Evolutionary conservation across 225 moss, liverwort and hornwort genomes (phyloP), one percentile per base, ranked within the genome.

Genomic region (Bryum argenteum): DNA sequence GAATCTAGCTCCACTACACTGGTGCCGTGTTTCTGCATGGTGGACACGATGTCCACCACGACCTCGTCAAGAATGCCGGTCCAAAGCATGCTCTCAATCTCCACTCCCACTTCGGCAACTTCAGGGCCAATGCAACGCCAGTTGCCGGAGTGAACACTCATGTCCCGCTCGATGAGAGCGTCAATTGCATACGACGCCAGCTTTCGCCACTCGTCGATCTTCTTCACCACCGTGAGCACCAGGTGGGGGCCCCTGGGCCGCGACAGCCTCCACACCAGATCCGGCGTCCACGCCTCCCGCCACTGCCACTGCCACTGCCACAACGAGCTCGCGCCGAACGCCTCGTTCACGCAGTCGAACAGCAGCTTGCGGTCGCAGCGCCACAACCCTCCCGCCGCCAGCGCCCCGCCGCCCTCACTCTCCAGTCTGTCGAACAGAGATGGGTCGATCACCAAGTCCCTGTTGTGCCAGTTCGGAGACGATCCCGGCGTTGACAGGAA

Each of bases 321-420:
- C 24, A 67, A 38, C 2, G 42, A 12, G 24, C 62, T 73, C 12
- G 69, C 22, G 28, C 37, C 60, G 26, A 83, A 78, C 8, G 62
- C 83, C 76, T 87, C 83, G 73, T 81, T 87, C 62, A 83, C 78
- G 39, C 78, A 73, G 38, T 87, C 87, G 54, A 87, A 87, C 44
- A 83, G 17, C 6, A 87, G 75, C 24, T 78, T 87, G 17, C 83
- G 78, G 70, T 87, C 73, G 45, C 87, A 83, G 22, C 83, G 78
- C 83, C 87, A 87, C 15, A 80, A 11, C 1, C 78, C 80, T 1
- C 83, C 83, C 2, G 71, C 54, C 5, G 64, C 62, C 43, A 58
- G 18, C 4, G 71, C 48, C 3, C 14, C 1, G 8, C 59, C 1
- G 10, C 69, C 71, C 59, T 60, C 78, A 6, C 78, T 83, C 61